Base-by-base conservation (phyloP, 768 basidiomycete genomes). In the Paxillus rubicundulus region DNA sequence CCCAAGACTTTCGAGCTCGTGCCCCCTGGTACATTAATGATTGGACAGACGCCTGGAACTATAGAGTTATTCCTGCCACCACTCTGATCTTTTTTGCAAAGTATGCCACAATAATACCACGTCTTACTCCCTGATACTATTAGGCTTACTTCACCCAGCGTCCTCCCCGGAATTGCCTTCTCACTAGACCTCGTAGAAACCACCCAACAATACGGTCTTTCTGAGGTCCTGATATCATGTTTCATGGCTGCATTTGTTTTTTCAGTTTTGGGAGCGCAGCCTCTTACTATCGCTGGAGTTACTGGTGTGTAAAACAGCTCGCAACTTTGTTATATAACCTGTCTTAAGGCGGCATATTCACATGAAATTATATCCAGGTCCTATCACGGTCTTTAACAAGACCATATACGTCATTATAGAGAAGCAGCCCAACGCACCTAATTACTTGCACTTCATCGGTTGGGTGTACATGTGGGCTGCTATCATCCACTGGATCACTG, bases 391-490 rank as follows among this genome's bases (percentile, higher is more conserved):
- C 9, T 85, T 94, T 60, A 95, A 94, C 74, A 91, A 89, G 73
- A 92, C 87, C 2, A 91, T 95, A 41, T 93, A 81, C 66, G 78
- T 85, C 59, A 90, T 94, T 52, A 73, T 91, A 49, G 65, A 78
- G 60, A 72, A 71, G 17, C 76, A 79, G 47, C 59, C 74, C 9
- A 75, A 85, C 53, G 73, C 85, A 5, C 91, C 92, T 2, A 67
- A 79, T 46, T 96, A 94, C 64, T 79, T 93, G 12, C 87, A 87
- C 33, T 94, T 95, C 62, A 80, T 95, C 9, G 92, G 92, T 21
- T 95, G 93, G 93, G 87, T 92, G 0, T 95, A 96, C 66, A 72
- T 93, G 0, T 94, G 92, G 92, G 89, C 81, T 32, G 92, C 91
- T 0, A 87, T 93, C 37, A 69, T 89, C 37, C 88, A 94, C 61